These are phyloP conservation scores for Candida morakotiae DNA, from an alignment of 805 yeast genomes.

Conservation along the genomic window DNA sequence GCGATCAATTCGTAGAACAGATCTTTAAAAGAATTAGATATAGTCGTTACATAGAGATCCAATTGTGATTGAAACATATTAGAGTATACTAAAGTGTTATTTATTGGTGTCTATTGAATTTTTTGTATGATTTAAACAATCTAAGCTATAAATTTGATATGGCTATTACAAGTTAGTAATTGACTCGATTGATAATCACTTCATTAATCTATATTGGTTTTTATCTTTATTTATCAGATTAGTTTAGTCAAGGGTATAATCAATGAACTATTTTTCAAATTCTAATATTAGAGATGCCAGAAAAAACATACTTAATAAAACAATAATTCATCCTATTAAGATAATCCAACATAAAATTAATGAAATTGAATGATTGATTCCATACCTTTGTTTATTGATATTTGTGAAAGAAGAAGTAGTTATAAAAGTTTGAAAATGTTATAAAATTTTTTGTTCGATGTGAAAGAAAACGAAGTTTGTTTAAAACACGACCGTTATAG, in stretches of 20 bases:
- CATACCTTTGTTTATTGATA: no score
- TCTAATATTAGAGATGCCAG: conserved; percentile 95
- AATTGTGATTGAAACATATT: no score
- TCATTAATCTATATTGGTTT: no score
- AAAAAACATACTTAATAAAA: conserved; percentile 47
- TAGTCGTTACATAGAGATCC: no score
- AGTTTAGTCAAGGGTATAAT: conserved; percentile 62
- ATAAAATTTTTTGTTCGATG: neutral
- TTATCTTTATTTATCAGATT: conserved; percentile 46
- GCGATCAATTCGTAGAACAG: neutral
- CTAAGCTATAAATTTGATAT: no score
- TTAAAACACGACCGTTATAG: neutral
- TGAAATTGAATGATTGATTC: conserved; percentile 1
- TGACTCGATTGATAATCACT: no score
- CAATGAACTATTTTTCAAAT: conserved; percentile 66
- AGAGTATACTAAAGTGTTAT: no score
- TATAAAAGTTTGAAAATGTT: neutral
- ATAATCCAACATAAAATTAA: neutral
- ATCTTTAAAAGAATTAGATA: no score
- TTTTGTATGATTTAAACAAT: no score
- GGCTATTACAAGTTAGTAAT: no score
- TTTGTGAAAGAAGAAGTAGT: neutral
- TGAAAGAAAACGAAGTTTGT: neutral
- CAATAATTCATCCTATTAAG: conserved; percentile 34
- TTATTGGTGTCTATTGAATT: no score